Evolutionary conservation across 495 filamentous ascomycete genomes (phyloP).

Genomic region (Physcia stellaris): DNA sequence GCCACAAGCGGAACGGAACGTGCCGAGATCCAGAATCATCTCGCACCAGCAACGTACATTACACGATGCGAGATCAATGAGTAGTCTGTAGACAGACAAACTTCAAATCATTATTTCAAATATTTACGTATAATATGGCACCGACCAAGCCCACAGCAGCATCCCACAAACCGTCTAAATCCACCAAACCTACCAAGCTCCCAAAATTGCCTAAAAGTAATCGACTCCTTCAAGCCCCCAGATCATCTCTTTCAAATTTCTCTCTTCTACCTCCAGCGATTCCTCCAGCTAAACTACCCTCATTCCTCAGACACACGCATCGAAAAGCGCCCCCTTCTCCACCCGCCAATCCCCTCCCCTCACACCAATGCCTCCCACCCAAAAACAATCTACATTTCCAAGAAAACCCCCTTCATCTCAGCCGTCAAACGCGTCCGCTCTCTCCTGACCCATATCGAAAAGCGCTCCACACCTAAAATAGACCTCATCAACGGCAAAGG

Average conservation of each 20-base stretch:
- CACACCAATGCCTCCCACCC: constrained; percentile 32
- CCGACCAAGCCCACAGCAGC: no score
- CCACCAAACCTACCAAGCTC: constrained; percentile 25
- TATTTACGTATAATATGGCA: no score
- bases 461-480: constrained; percentile 36
- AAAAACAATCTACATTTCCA: constrained; percentile 69
- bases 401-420: constrained; percentile 64
- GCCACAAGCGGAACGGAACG: no score
- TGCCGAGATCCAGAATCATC: no score
- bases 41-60: no score
- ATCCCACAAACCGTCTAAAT: no score
- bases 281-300: no score
- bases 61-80: no score
- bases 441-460: constrained; percentile 49
- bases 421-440: constrained; percentile 67
- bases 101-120: no score
- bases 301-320: constrained; percentile 29
- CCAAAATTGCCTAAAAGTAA: constrained; percentile 33
- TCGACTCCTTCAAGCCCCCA: background rate
- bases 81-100: no score
- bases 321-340: constrained; percentile 58
- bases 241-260: background rate
- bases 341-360: constrained; percentile 47
- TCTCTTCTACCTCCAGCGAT: background rate
- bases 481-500: constrained; percentile 22